Percentiles rank a stretch among this genome's conserved stretches.
Conservation (phyloP, 2,329 filamentous ascomycete genomes). For the Botryotinia convoluta region DNA sequence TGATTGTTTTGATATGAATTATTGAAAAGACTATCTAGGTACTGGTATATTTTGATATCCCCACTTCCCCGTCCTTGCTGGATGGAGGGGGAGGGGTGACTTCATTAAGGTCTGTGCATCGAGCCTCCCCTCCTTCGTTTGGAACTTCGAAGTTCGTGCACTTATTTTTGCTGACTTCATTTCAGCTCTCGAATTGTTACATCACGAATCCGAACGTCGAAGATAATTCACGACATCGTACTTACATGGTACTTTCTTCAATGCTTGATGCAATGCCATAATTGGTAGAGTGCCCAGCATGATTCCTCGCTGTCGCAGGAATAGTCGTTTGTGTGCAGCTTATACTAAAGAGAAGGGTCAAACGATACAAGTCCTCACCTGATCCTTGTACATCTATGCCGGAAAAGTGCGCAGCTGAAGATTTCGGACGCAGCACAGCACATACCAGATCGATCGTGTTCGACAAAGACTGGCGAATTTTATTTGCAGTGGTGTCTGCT, state of each 20-base stretch:
- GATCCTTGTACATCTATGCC: neutral
- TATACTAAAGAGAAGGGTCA: neutral
- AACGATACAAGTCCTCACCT: neutral
- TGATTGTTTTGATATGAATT: neutral
- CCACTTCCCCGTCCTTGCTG: neutral
- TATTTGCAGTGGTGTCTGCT: neutral
- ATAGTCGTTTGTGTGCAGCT: neutral
- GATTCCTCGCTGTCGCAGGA: neutral
- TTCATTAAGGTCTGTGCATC: neutral
- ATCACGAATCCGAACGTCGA: too few relatives aligned
- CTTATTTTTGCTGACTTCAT: neutral
- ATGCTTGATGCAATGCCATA: too few relatives aligned
- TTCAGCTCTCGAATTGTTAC: neutral
- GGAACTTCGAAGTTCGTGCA: neutral
- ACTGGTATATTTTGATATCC: neutral
- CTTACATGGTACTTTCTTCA: too few relatives aligned
- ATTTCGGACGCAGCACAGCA: too few relatives aligned
- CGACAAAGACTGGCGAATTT: too few relatives aligned
- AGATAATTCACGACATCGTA: too few relatives aligned
- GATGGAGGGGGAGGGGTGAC: too few relatives aligned
- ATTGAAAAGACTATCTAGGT: neutral
- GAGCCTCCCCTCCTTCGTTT: too few relatives aligned
- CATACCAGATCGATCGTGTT: too few relatives aligned
- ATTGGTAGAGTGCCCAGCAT: neutral
- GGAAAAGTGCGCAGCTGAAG: neutral